These are phyloP conservation scores for Coemansia sp. DNA, from an alignment of 192 early-diverging fungal species.

Conservation along the genomic window DNA sequence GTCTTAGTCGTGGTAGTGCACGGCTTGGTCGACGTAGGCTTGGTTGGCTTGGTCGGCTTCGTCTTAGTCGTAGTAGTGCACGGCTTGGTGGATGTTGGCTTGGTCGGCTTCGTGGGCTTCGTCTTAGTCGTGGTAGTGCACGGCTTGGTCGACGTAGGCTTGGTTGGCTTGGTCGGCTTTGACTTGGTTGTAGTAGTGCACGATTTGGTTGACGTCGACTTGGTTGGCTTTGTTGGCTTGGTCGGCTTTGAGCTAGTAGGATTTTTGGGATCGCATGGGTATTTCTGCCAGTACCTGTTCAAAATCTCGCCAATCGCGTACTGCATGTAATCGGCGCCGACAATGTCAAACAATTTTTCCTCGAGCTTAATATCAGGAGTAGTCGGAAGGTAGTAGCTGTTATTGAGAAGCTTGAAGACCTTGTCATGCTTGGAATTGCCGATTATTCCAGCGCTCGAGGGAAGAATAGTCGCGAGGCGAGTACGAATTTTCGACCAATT, in stretches of 20 bases:
- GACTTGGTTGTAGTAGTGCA: not conserved
- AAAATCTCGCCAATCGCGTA: not conserved
- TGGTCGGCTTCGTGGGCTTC: not conserved
- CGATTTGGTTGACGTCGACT: not conserved
- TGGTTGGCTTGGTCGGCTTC: not conserved
- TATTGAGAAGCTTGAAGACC: not conserved
- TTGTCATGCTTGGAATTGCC: not conserved
- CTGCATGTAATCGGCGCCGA: not conserved
- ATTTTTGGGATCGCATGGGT: not conserved
- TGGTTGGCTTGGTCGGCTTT: not conserved
- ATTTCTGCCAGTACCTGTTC: not conserved
- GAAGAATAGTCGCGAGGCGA: not conserved
- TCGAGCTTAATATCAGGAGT: not conserved
- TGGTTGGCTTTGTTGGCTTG: not conserved
- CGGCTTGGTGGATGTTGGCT: not conserved
- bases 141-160: not conserved
- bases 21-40: not conserved
- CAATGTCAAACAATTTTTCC: not conserved
- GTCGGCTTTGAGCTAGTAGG: not conserved
- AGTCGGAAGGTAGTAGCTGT: not conserved
- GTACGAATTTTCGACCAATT: not conserved
- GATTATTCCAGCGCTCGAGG: not conserved
- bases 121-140: not conserved
- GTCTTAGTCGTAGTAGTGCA: not conserved
- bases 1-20: not conserved